phyloP scores from a whole-genome alignment of 371 early-diverging fungal species.

The Chytridiales sp. region DNA sequence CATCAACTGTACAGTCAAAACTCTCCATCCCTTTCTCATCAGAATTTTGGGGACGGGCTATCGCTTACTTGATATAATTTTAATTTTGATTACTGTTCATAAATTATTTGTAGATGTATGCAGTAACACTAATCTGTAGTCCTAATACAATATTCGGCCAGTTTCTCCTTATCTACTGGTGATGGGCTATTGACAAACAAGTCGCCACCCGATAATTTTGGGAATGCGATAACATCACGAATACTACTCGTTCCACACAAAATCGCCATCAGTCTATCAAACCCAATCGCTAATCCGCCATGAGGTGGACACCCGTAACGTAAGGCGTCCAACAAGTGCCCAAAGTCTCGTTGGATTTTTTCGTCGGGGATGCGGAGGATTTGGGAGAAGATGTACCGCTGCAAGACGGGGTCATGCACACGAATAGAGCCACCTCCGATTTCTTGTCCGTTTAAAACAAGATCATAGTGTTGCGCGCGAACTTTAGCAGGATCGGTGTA shows the following conservation, averaged over 20 bases:
- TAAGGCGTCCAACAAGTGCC: slow-evolving; percentile 80
- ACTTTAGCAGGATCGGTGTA: slow-evolving; percentile 63
- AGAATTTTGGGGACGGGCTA: no score
- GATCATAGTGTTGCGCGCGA: slow-evolving; percentile 84
- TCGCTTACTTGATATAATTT: no score
- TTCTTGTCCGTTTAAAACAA: slow-evolving; percentile 89
- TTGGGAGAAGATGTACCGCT: slow-evolving; percentile 69
- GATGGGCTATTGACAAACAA: slow-evolving; percentile 80
- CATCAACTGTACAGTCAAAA: no score
- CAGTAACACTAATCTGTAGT: slow-evolving; percentile 12
- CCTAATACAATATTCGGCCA: slow-evolving; percentile 67
- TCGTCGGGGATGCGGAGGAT: slow-evolving; percentile 52
- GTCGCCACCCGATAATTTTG: slow-evolving; percentile 83
- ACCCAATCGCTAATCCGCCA: slow-evolving; percentile 87
- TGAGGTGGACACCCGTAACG: slow-evolving; percentile 89
- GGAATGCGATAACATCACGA: slow-evolving; percentile 92
- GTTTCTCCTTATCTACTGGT: slow-evolving; percentile 55
- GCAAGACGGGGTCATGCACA: slow-evolving; percentile 77
- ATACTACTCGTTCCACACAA: slow-evolving; percentile 72
- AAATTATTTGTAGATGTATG: no score
- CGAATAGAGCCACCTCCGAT: slow-evolving; percentile 92
- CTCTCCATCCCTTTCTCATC: no score
- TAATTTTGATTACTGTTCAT: no score
- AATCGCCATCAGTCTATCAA: slow-evolving; percentile 82
- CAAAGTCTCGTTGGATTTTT: slow-evolving; percentile 63